Evolutionary conservation across 1,284 basidiomycete genomes (phyloP).

Genomic region (Ustilago crameri): DNA sequence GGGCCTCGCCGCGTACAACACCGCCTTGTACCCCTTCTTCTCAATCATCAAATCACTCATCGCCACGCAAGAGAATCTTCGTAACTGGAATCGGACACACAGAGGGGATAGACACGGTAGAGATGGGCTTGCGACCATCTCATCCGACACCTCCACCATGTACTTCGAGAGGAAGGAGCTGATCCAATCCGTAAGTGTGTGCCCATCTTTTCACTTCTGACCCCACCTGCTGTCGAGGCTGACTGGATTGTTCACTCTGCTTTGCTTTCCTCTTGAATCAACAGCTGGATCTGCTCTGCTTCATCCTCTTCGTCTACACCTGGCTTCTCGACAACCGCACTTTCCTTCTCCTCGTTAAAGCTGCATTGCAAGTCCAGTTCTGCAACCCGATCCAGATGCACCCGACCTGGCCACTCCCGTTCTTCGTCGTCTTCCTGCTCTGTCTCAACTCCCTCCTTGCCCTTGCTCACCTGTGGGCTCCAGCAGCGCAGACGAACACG

Average conservation of each 20-base stretch:
- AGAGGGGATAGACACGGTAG: not conserved
- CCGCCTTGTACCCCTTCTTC: not conserved
- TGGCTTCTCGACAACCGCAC: conserved; percentile 54
- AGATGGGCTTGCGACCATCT: conserved; percentile 13
- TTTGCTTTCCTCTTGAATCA: not conserved
- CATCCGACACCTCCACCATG: conserved; percentile 22
- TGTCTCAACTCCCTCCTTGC: conserved; percentile 37
- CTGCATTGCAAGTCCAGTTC: conserved; percentile 46
- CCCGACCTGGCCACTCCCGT: conserved; percentile 40
- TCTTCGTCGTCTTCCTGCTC: conserved; percentile 39
- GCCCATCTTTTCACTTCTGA: not conserved
- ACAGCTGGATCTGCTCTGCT: conserved; percentile 53
- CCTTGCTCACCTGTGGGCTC: conserved; percentile 26
- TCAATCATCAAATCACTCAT: no score
- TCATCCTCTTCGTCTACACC: conserved; percentile 53
- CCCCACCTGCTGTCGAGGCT: no score
- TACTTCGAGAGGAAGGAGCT: conserved; percentile 52
- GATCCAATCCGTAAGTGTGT: conserved; percentile 36
- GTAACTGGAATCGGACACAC: no score
- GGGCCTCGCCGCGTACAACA: conserved; percentile 2
- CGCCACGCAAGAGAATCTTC: not conserved
- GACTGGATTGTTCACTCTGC: not conserved
- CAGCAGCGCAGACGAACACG: conserved; percentile 11
- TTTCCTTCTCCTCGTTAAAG: conserved; percentile 40
- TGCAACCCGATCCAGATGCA: conserved; percentile 46